These are phyloP conservation scores for Schoenoplectus triqueter DNA, from an alignment of 202 grass and related monocot genomes.

Conservation along the genomic window DNA sequence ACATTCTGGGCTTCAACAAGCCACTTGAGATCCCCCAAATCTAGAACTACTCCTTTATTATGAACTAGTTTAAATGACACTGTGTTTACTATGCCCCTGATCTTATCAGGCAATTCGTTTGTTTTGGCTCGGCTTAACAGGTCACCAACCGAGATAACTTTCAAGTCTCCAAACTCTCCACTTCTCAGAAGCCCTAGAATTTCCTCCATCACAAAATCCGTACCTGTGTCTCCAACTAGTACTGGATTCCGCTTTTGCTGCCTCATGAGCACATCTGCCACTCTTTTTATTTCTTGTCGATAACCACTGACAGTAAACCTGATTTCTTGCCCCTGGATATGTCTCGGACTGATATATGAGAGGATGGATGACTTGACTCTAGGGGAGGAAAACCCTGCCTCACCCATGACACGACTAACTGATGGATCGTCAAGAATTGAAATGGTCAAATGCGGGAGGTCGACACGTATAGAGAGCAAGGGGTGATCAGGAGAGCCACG, in stretches of 20 bases:
- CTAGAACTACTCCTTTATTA: slow-evolving; percentile 50
- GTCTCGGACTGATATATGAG: slow-evolving; percentile 43
- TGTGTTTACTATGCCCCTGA: slow-evolving; percentile 46
- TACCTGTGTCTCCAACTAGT: slow-evolving; percentile 79
- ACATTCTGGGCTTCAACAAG: slow-evolving; percentile 52
- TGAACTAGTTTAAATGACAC: slow-evolving; percentile 35
- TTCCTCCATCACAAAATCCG: slow-evolving; percentile 65
- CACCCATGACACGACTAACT: slow-evolving; percentile 91
- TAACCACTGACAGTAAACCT: slow-evolving; percentile 34
- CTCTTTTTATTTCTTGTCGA: slow-evolving; percentile 65
- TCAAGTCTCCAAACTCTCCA: slow-evolving; percentile 51
- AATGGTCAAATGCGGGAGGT: slow-evolving; percentile 70
- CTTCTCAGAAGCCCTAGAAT: slow-evolving; percentile 54
- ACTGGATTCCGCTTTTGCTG: slow-evolving; percentile 72
- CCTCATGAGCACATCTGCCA: slow-evolving; percentile 62
- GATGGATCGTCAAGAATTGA: slow-evolving; percentile 95
- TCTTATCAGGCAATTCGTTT: slow-evolving; percentile 47
- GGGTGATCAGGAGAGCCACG: slow-evolving; percentile 68
- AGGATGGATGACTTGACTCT: slow-evolving; percentile 68
- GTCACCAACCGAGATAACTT: slow-evolving; percentile 54
- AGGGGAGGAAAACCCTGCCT: slow-evolving; percentile 83
- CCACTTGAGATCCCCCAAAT: slow-evolving; percentile 89
- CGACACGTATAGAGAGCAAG: slow-evolving; percentile 52
- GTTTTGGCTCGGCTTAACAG: slow-evolving; percentile 48
- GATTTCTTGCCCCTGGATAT: slow-evolving; percentile 46